These are phyloP conservation scores for Hypomyces perniciosus DNA, from an alignment of 2,329 filamentous ascomycete species.

Conservation along the genomic window DNA sequence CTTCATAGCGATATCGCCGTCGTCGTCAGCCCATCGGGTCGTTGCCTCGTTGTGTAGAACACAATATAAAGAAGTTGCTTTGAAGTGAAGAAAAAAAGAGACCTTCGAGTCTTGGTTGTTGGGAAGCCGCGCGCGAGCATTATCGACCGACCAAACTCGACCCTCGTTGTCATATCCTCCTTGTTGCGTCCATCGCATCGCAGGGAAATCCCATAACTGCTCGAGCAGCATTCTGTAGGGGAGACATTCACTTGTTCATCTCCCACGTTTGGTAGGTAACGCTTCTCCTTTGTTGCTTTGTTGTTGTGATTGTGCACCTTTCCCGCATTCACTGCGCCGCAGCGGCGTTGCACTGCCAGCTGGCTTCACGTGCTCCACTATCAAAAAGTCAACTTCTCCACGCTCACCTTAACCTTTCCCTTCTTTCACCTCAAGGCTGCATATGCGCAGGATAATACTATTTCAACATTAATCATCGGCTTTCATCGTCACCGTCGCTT, in stretches of 20 bases:
- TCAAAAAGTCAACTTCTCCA: constrained; percentile 21
- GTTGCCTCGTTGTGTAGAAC: constrained; percentile 34
- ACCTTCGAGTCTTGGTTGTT: constrained; percentile 14
- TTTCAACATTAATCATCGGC: not conserved
- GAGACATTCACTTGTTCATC: constrained; percentile 99
- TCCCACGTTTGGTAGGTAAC: constrained; percentile 64
- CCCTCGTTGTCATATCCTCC: constrained; percentile 6
- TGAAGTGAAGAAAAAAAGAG: constrained; percentile 27
- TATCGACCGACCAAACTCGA: constrained; percentile 5
- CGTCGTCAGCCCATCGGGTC: constrained; percentile 16
- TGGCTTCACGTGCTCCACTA: constrained; percentile 1
- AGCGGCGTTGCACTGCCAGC: constrained; percentile 1
- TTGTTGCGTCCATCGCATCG: constrained; percentile 17
- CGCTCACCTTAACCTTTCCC: constrained; percentile 17
- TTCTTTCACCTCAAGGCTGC: constrained; percentile 17
- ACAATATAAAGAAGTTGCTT: constrained; percentile 22
- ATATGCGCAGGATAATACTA: constrained; percentile 3
- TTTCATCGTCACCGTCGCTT: not conserved
- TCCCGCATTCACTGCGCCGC: constrained; percentile 29
- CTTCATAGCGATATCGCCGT: constrained; percentile 26
- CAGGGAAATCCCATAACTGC: constrained; percentile 16
- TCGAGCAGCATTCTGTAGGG: constrained; percentile 51
- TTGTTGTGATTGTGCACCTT: constrained; percentile 16
- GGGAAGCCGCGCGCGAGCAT: constrained; percentile 4
- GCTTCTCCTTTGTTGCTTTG: constrained; percentile 2